Base-by-base conservation (phyloP, 2,329 filamentous ascomycete species). In the Phialemonium atrogriseum region DNA sequence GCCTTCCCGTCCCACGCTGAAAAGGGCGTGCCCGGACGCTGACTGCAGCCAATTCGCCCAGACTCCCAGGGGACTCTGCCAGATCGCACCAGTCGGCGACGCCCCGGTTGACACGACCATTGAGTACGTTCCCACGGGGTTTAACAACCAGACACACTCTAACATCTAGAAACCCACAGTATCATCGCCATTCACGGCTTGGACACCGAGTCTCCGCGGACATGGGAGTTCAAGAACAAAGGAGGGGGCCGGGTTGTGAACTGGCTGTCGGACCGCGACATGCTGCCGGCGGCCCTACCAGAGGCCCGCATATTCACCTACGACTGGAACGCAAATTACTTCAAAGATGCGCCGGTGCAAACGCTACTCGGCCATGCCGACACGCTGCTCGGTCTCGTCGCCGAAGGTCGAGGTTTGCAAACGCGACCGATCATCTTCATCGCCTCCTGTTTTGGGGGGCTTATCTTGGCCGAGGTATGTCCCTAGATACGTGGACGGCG, bases 121-220 rank as follows among this genome's bases (percentile, higher is more conserved):
- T 20, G 34, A 36, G 34, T 36, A 36, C 14, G 34, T 32, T 25
- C n/a, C 18, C 24, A 36, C 20, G 28, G 15, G 19, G 10, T 22
- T 21, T 7, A 28, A 31, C 24, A 16, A 15, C 12, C 13, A 15
- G 24, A 26, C 6, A 4, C 13, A n/a, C n/a, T n/a, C n/a, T n/a
- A n/a, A n/a, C 3, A 10, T 15, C 5, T 16, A 27, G 16, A 33
- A 30, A 14, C 24, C 12, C 13, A 30, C 15, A 47, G 41, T 28
- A 43, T 48, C 24, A 37, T 48, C 26, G 41, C 40, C 16, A 47
- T 48, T 31, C 46, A 48, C 21, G 46, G 44, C 23, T 31, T 48
- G 22, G 44, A 33, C 12, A 46, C 45, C 27, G 34, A 42, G 16
- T 47, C 45, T 20, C 37, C 42, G 11, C 35, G 36, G 30, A 46